These are phyloP conservation scores for Sporothrix variecibatus DNA, from an alignment of 2,329 filamentous ascomycete species.

Conservation along the genomic window DNA sequence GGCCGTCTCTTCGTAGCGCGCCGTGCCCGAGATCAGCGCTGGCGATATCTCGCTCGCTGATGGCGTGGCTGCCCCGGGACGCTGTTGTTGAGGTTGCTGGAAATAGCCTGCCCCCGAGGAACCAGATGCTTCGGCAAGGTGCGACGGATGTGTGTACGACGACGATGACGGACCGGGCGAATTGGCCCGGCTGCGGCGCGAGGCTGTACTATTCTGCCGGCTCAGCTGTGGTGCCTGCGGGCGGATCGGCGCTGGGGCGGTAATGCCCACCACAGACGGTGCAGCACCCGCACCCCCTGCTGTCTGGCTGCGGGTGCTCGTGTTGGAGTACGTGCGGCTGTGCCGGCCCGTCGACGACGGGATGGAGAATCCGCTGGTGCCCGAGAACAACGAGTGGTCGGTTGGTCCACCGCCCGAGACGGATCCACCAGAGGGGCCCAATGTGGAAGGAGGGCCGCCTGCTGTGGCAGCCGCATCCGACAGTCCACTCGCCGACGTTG, in stretches of 20 bases:
- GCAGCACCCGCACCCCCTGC: conserved; percentile 43
- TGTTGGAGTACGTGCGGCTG: conserved; percentile 60
- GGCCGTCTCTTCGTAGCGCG: conserved; percentile 64
- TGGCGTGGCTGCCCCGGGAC: conserved; percentile 40
- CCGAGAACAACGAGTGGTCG: conserved; percentile 53
- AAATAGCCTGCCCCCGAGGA: not conserved
- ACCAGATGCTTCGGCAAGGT: conserved; percentile 41
- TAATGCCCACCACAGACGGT: conserved; percentile 48
- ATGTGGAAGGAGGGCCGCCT: conserved; percentile 38
- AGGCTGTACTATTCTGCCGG: conserved; percentile 58
- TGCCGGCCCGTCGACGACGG: conserved; percentile 53
- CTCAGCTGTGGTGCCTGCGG: conserved; percentile 45
- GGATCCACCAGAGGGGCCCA: not conserved
- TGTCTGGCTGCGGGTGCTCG: conserved; percentile 55
- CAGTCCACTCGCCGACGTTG: conserved; percentile 54
- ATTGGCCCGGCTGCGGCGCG: conserved; percentile 53
- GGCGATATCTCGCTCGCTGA: conserved; percentile 49
- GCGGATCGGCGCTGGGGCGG: conserved; percentile 45
- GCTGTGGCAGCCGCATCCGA: conserved; percentile 22
- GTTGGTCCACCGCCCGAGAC: conserved; percentile 41
- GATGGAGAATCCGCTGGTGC: conserved; percentile 59
- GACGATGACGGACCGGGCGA: conserved; percentile 46
- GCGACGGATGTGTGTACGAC: conserved; percentile 45
- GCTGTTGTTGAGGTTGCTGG: not conserved
- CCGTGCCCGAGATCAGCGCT: conserved; percentile 56